Evolutionary conservation across 2,329 filamentous ascomycete genomes (phyloP), one percentile per base, ranked within the genome.

Genomic region (Orbilia oligospora): DNA sequence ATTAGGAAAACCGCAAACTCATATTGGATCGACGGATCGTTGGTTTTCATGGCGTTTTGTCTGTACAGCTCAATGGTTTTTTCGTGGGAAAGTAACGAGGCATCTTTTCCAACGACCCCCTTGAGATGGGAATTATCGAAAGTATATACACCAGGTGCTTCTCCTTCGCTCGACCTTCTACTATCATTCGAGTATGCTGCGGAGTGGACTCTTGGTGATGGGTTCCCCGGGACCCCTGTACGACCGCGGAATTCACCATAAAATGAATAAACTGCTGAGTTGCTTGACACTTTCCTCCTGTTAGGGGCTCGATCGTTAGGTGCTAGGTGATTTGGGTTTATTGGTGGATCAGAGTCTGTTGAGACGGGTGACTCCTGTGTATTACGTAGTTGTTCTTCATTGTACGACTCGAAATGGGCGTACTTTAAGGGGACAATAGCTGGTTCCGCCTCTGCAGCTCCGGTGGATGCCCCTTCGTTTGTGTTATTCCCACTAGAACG

Each of bases 21-120:
- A 84, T 98, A 98, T 84, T 97, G 94, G 38, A 97, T 92, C 3
- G 92, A 91, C 16, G 91, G 88, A 84, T 97, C 94, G 80, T 92
- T 96, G 1, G 96, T 97, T 87, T 99, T 99, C 86, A 97, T 98
- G 75, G 97, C 93, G 83, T 98, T 99, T 70, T 92, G 91, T 53
- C 95, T 90, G 84, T 99, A 99, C 95, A 98, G 97, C 70, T 98
- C 94, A 61, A 99, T 89, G 0, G 96, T 99, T 85, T 98, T 94
- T 83, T 95, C 93, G 38, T 93, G 91, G 83, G 93, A 94, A 33
- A 99, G 88, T 12, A 99, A 88, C 20, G 94, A 97, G 2, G 95
- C 95, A 86, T 97, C 97, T 83, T 90, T 92, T 53, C 96, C 96
- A 24, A 99, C 91, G 16, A 89, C 91, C 71, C 88, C 90, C 77